These are phyloP conservation scores for Tolypocladium tropicale DNA, from an alignment of 2,329 filamentous ascomycete species.

Conservation along the genomic window DNA sequence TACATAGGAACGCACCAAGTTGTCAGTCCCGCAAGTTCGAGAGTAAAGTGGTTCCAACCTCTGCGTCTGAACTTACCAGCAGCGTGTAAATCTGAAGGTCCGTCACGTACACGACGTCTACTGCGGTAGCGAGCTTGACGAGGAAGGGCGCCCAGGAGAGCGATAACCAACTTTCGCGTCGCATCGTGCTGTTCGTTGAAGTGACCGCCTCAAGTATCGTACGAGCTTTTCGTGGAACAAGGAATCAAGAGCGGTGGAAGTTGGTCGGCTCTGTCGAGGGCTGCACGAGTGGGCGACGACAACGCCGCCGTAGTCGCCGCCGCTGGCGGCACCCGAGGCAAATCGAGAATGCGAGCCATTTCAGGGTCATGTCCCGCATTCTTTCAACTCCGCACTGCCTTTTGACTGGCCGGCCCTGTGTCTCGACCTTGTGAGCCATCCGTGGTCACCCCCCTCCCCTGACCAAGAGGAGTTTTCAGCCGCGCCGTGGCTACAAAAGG, in stretches of 20 bases:
- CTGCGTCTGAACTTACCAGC: conserved; percentile 18
- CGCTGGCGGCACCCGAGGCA: not conserved
- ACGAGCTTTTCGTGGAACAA: not conserved
- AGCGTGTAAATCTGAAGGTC: conserved; percentile 31
- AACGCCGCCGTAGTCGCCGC: not conserved
- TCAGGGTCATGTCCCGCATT: not conserved
- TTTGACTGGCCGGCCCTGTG: not conserved
- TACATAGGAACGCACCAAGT: conserved; percentile 12
- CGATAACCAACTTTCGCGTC: not conserved
- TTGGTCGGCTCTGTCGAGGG: not conserved
- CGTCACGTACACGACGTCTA: conserved; percentile 30
- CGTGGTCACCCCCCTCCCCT: not conserved
- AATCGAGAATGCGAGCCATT: not conserved
- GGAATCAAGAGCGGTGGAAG: not conserved
- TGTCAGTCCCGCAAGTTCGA: not conserved
- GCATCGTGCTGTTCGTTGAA: not conserved
- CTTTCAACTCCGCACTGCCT: not conserved
- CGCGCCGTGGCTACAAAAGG: not conserved
- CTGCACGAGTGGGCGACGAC: too few species aligned
- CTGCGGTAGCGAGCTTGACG: conserved; percentile 1
- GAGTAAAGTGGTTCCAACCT: not conserved
- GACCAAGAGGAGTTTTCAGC: not conserved
- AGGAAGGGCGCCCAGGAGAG: not conserved
- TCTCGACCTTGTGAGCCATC: not conserved
- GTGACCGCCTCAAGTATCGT: not conserved